A percentile compares a stretch with the other conserved stretches of the same genome.
These are phyloP conservation scores for Hirschioporus abietinus DNA, from an alignment of 768 basidiomycete genomes.

Conservation along the genomic window DNA sequence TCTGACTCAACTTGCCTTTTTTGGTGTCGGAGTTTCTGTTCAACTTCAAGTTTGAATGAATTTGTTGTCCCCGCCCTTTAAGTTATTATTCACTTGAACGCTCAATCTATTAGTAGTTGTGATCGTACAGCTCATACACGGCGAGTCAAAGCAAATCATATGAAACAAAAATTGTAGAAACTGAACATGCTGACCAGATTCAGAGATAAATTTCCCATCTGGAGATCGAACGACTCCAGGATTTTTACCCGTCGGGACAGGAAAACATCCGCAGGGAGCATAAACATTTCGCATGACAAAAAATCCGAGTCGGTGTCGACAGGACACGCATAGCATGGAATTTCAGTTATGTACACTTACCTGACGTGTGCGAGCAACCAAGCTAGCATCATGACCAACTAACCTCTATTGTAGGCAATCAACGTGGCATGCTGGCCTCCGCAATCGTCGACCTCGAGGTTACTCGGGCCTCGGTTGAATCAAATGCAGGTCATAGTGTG, in stretches of 20 bases:
- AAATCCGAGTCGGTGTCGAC: neutral
- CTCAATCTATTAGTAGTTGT: no score
- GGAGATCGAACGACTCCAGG: neutral
- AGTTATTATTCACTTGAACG: no score
- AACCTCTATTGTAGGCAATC: neutral
- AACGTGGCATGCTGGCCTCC: neutral
- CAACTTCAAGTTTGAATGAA: no score
- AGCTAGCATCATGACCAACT: neutral
- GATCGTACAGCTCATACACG: no score
- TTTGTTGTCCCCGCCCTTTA: no score
- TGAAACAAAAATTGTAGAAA: neutral
- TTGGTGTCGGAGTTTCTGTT: neutral
- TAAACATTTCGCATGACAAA: neutral
- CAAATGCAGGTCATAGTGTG: neutral
- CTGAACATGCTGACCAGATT: neutral
- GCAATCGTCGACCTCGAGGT: neutral
- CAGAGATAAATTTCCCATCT: neutral
- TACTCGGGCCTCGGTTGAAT: neutral
- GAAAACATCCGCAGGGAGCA: neutral
- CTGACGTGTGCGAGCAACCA: neutral
- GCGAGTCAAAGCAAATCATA: neutral
- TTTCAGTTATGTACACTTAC: neutral
- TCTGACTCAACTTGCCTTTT: neutral
- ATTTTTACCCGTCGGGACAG: neutral
- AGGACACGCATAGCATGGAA: neutral